Evolutionary conservation across 805 yeast genomes (phyloP).

Genomic region (Saccharomycopsis sp.): DNA sequence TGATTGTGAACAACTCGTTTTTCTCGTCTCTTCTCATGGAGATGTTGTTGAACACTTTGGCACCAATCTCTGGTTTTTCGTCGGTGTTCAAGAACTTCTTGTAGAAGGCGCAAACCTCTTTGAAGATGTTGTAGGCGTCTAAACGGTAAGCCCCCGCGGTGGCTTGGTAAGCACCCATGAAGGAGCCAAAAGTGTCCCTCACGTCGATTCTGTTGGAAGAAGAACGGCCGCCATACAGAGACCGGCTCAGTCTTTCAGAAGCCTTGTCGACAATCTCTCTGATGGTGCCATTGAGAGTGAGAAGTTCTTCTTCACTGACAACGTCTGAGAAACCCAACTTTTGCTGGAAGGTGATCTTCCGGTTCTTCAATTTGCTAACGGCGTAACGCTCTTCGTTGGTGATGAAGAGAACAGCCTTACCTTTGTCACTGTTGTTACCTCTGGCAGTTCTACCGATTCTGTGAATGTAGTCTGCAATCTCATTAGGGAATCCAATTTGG

Average conservation of each 20-base stretch:
- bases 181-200: conserved; percentile 14
- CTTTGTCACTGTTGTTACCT: conserved; percentile 54
- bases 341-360: conserved; percentile 45
- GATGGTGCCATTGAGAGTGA: conserved; percentile 29
- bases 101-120: conserved; percentile 1
- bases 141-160: not conserved
- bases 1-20: no score
- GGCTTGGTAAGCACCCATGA: conserved; percentile 9
- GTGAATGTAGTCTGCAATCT: conserved; percentile 75
- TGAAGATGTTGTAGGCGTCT: conserved; percentile 3
- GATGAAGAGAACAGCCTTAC: conserved; percentile 56
- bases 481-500: conserved; percentile 72
- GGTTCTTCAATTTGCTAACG: conserved; percentile 39
- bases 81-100: not conserved
- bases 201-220: conserved; percentile 18
- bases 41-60: no score
- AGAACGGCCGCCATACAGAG: no score
- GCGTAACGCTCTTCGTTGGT: conserved; percentile 46
- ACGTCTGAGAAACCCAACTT: conserved; percentile 33
- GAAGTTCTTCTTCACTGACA: conserved; percentile 32
- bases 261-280: conserved; percentile 15
- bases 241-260: conserved; percentile 14
- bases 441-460: conserved; percentile 96
- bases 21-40: no score
- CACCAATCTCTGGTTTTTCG: conserved; percentile 3